These are phyloP conservation scores for Saccharomyces jurei DNA, from an alignment of 805 yeast genomes.

Conservation along the genomic window DNA sequence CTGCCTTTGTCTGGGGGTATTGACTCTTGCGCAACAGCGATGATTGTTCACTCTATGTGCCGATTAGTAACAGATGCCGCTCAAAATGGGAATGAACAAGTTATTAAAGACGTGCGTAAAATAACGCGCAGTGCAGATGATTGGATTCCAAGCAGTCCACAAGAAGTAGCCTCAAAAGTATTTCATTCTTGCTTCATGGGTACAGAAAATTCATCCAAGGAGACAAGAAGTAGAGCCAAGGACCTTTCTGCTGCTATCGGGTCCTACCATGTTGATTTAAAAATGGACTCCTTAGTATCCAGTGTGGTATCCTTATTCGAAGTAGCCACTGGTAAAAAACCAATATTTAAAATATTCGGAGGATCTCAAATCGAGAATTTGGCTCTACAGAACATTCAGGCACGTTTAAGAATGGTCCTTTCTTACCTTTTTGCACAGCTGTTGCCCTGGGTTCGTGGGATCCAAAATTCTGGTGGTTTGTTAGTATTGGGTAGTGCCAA, in stretches of 20 bases:
- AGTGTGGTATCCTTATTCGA: constrained; percentile 73
- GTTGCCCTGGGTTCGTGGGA: constrained; percentile 87
- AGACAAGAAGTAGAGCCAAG: constrained; percentile 77
- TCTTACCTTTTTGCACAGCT: constrained; percentile 90
- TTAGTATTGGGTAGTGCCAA: constrained; percentile 93
- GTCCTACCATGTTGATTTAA: constrained; percentile 82
- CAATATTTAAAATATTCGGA: constrained; percentile 86
- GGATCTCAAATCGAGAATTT: constrained; percentile 87
- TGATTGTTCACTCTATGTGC: constrained; percentile 92
- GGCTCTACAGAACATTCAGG: constrained; percentile 95
- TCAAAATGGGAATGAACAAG: constrained; percentile 60
- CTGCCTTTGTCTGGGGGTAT: constrained; percentile 95
- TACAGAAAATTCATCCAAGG: constrained; percentile 81
- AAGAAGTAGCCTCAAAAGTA: constrained; percentile 63
- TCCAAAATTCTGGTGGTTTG: constrained; percentile 54
- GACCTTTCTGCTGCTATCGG: constrained; percentile 70
- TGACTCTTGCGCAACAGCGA: constrained; percentile 96
- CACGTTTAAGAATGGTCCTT: constrained; percentile 88
- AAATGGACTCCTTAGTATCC: constrained; percentile 77
- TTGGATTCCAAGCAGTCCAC: constrained; percentile 68
- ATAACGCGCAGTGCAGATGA: constrained; percentile 50
- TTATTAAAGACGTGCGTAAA: constrained; percentile 62
- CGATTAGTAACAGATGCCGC: constrained; percentile 69
- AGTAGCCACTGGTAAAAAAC: constrained; percentile 82
- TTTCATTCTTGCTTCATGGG: constrained; percentile 96